A percentile compares a stretch with the other conserved stretches of the same genome.
phyloP scores from a whole-genome alignment of 805 yeast species.

The Pichia deserticola region DNA sequence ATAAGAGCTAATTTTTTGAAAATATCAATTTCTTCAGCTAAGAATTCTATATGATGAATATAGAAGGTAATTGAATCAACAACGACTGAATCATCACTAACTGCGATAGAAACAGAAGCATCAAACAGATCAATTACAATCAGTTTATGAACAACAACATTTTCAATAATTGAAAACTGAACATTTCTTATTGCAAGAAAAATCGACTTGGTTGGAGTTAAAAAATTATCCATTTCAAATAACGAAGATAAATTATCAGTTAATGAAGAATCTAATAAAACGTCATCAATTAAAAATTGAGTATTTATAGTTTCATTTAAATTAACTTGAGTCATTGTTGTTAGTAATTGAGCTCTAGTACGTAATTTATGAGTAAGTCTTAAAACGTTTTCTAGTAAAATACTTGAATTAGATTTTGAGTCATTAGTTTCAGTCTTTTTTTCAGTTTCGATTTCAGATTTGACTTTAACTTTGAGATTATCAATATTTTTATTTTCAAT shows the following conservation, averaged over 20 bases:
- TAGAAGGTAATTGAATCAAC: constrained; percentile 4
- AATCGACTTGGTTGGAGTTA: constrained; percentile 13
- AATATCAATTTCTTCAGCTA: constrained; percentile 6
- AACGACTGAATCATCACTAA: constrained; percentile 6
- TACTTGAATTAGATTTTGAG: not conserved
- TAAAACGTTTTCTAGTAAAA: constrained; percentile 2
- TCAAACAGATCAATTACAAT: constrained; percentile 16
- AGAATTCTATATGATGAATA: constrained; percentile 8
- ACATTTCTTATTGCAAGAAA: constrained; percentile 16
- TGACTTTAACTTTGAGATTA: not conserved
- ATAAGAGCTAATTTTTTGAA: constrained; percentile 12
- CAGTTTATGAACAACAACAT: constrained; percentile 5
- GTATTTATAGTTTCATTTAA: constrained; percentile 11
- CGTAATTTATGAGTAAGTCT: constrained; percentile 17
- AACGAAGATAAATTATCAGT: constrained; percentile 20
- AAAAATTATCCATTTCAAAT: constrained; percentile 11
- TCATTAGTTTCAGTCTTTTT: not conserved
- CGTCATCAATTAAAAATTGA: constrained; percentile 19
- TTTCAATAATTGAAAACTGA: constrained; percentile 15
- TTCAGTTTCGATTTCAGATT: not conserved
- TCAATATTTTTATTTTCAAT: not conserved
- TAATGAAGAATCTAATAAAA: constrained; percentile 21
- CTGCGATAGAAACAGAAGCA: constrained; percentile 8
- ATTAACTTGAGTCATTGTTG: constrained; percentile 12
- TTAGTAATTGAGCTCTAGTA: constrained; percentile 20